Conservation (phyloP, 2,329 filamentous ascomycete species). For the Pseudopyrenochaeta lycopersici region DNA sequence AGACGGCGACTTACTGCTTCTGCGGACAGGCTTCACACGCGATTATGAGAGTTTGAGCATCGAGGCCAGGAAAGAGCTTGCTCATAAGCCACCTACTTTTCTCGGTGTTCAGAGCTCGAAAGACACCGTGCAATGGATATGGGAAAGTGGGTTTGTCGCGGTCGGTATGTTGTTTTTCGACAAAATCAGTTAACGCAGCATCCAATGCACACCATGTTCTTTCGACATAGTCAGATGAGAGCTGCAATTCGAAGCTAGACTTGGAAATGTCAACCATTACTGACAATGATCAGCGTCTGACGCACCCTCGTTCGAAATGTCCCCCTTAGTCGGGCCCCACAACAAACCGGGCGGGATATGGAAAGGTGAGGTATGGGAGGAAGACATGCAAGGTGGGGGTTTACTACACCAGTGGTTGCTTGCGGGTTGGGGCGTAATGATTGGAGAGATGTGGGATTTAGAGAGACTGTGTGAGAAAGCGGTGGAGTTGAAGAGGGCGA, state of each 20-base stretch:
- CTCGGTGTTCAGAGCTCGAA: slow-evolving; percentile 52
- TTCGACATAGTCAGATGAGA: too few species aligned
- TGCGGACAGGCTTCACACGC: slow-evolving; percentile 46
- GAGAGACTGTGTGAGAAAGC: slow-evolving; percentile 62
- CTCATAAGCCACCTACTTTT: slow-evolving; percentile 42
- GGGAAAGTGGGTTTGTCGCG: slow-evolving; percentile 57
- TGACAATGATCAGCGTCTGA: slow-evolving; percentile 40
- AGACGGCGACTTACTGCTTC: slow-evolving; percentile 39
- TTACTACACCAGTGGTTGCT: slow-evolving; percentile 46
- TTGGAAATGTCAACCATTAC: too few species aligned
- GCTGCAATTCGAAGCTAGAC: too few species aligned
- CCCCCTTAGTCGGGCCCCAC: slow-evolving; percentile 48
- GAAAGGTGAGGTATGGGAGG: slow-evolving; percentile 45
- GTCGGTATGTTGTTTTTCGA: slow-evolving; percentile 26
- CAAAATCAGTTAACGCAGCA: too few species aligned
- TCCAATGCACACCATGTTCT: too few species aligned
- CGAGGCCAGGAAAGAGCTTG: slow-evolving; percentile 34
- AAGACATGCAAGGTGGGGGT: slow-evolving; percentile 47
- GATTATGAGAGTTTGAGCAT: slow-evolving; percentile 44
- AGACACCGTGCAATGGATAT: slow-evolving; percentile 55
- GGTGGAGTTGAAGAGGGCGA: slow-evolving; percentile 62
- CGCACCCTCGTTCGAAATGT: slow-evolving; percentile 56
- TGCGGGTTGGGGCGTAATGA: slow-evolving; percentile 48
- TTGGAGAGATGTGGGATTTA: slow-evolving; percentile 56
- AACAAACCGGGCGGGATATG: slow-evolving; percentile 42